Evolutionary conservation across 176 grass and related monocot species (phyloP), one percentile per base, ranked within the genome.

Genomic region (Ampelocalamus luodianensis): DNA sequence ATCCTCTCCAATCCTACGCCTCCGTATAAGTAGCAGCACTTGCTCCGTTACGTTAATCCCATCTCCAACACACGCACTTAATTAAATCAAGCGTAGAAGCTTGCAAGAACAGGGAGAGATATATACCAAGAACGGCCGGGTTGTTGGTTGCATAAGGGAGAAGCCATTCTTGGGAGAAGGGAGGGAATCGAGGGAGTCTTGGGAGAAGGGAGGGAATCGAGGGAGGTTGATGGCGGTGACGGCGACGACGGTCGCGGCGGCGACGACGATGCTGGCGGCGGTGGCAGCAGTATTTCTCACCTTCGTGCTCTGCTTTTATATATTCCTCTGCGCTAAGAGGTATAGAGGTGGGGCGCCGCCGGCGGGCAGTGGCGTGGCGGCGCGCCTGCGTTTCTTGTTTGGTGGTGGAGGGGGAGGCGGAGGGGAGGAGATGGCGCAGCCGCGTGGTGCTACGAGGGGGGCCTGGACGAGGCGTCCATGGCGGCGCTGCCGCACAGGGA

Each of bases 271-370:
- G 89, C 18, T 91, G 70, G 85, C 89, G 18, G 89, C 81, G 1
- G 76, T 84, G 26, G 76, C 63, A 24, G 76, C 85, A 17, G 68
- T 96, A 36, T 96, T 96, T 74, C 61, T 96, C 45, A 26, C 88
- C 23, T 87, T 91, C 68, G 50, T 96, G 17, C 88, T 96, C 73
- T 83, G 87, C 72, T 87, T 96, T 50, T 91, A 93, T 74, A 26
- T 96, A 45, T 91, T 91, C 73, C 70, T 96, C 69, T 92, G 85
- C 78, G 87, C 87, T 29, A 96, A 88, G 79, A 64, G 81, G 5
- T 88, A 89, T 74, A 17, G 71, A 4, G 84, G 81, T 0, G 80
- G 56, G 2, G 24, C 4, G 0, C 56, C 80, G 46, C 79, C 86
- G 16, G n/a, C 72, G 17, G 37, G 51, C 27, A 20, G 51, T 13